Base-by-base conservation (phyloP, 306 rosid genomes). In the Trifolium fragiferum region DNA sequence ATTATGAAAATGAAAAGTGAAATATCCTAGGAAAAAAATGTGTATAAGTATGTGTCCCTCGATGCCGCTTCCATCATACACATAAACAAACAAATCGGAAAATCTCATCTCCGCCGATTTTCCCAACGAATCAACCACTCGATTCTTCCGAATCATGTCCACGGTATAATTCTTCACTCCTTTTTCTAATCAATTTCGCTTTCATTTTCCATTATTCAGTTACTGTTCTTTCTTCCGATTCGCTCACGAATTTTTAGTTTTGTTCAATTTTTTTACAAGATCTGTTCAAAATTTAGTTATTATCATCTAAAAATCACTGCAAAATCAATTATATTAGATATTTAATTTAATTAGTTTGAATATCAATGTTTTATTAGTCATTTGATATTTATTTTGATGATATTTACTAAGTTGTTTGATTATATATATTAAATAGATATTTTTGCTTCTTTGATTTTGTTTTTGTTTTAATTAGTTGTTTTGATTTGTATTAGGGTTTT, bases 401-500 rank as follows among this genome's bases (percentile, higher is more conserved):
- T 44, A 21, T 61, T 25, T 23, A 6, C 53, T 51, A 8, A 37
- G 2, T 37, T 37, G 7, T 15, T 8, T 18, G 0, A 19, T 23
- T 46, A 25, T n/a, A 6, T 46, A 16, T 62, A 58, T 30, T 4
- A 30, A 30, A 30, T 74, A 33, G 38, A 50, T 53, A 54, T 15
- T 20, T 30, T 54, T 19, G 55, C 64, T 43, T 73, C 44, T 46
- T 47, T 61, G 19, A 75, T 14, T 59, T 71, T 70, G 70, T 41
- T 32, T 14, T 65, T 40, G 19, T 18, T 66, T 32, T 30, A 30
- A 30, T 30, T 30, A 30, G 59, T 63, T 63, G 25, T 11, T 65
- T 79, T 10, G 35, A 76, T 60, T 57, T 66, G 68, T 40, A 20
- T 49, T 67, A 50, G 76, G 72, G 21, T 38, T 61, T 68, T 82